Conservation (phyloP, 2,329 filamentous ascomycete genomes). For the Massarina eburnea region DNA sequence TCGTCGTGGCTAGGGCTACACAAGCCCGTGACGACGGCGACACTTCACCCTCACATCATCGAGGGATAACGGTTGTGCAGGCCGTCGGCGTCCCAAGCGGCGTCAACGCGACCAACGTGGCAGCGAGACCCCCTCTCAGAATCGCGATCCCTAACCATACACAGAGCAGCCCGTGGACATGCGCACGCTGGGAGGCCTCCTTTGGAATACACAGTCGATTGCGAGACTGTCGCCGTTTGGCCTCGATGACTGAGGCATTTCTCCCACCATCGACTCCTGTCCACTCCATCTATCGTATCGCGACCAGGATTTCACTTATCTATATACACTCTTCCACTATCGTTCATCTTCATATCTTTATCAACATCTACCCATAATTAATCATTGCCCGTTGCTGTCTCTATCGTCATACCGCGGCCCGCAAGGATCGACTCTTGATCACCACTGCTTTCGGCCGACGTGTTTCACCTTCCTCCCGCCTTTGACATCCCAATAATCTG, state of each 20-base stretch:
- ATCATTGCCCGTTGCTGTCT: not conserved
- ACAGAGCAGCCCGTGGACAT: not conserved
- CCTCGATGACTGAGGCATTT: slow-evolving; percentile 9
- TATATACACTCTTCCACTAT: not conserved
- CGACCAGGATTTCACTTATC: slow-evolving; percentile 4
- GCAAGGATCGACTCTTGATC: slow-evolving; percentile 4
- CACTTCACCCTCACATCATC: not conserved
- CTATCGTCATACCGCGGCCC: not conserved
- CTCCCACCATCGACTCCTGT: too few relatives aligned
- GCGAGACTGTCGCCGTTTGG: slow-evolving; percentile 37
- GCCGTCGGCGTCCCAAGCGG: slow-evolving; percentile 3
- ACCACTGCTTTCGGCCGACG: slow-evolving; percentile 4
- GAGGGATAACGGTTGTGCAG: too few relatives aligned
- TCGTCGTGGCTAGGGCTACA: not conserved
- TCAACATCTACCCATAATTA: not conserved
- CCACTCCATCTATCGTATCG: too few relatives aligned
- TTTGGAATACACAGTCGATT: slow-evolving; percentile 10
- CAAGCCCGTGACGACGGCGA: not conserved
- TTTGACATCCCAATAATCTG: slow-evolving; percentile 5
- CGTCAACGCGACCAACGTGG: not conserved
- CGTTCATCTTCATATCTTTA: not conserved
- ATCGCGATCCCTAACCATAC: not conserved
- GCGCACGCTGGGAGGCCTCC: too few relatives aligned
- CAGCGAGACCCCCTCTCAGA: too few relatives aligned
- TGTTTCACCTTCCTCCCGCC: slow-evolving; percentile 11